phyloP scores from a whole-genome alignment of 371 early-diverging fungal genomes.

The Cokeromyces recurvatus region DNA sequence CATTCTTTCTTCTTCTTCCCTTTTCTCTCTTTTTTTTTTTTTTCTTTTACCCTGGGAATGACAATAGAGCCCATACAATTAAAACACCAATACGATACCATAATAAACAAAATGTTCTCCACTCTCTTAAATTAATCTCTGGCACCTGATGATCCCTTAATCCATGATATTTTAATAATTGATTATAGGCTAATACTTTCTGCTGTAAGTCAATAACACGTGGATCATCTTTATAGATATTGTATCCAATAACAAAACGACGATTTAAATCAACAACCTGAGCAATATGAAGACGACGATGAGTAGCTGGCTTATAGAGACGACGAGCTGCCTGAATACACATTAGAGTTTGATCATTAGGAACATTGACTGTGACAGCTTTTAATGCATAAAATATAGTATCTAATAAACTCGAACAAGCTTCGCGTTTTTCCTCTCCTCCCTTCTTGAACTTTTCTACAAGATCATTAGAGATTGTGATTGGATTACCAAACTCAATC shows the following conservation, averaged over 20 bases:
- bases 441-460: constrained; percentile 83
- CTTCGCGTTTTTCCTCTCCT: constrained; percentile 78
- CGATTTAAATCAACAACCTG: constrained; percentile 88
- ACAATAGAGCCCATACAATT: constrained; percentile 64
- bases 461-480: constrained; percentile 70
- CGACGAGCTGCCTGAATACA: constrained; percentile 93
- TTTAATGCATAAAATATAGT: constrained; percentile 74
- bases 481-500: constrained; percentile 92
- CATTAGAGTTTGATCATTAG: constrained; percentile 92
- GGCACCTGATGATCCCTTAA: constrained; percentile 95
- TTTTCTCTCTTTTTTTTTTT: background rate
- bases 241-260: constrained; percentile 87
- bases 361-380: constrained; percentile 87
- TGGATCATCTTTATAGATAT: constrained; percentile 75
- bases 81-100: constrained; percentile 62
- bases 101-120: constrained; percentile 70
- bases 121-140: constrained; percentile 64
- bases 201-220: constrained; percentile 69
- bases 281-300: constrained; percentile 76
- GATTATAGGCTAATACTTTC: constrained; percentile 83
- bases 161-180: constrained; percentile 84
- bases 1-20: no score
- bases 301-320: constrained; percentile 86
- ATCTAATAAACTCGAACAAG: constrained; percentile 76
- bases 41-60: constrained; percentile 77